Conservation (phyloP, 1,284 basidiomycete species). For the Austroboletus rostrupii region DNA sequence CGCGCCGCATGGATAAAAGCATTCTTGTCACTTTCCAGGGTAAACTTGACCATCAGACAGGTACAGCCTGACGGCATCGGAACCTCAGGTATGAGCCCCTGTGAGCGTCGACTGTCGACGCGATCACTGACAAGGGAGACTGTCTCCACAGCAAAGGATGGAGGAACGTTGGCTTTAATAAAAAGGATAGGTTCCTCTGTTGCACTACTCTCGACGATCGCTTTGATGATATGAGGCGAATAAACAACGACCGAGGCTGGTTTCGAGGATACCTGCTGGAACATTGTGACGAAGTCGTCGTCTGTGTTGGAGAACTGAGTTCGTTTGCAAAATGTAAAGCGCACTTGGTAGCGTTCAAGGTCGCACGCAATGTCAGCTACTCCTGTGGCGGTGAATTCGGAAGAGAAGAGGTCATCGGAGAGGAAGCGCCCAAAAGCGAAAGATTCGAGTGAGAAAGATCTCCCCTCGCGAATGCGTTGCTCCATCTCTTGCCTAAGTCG, state of each 20-base stretch:
- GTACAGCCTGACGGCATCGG: conserved; percentile 30
- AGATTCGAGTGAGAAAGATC: conserved; percentile 19
- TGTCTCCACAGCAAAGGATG: conserved; percentile 17
- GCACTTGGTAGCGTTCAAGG: conserved; percentile 26
- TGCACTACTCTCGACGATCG: conserved; percentile 13
- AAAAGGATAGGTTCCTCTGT: conserved; percentile 20
- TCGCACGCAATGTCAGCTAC: conserved; percentile 32
- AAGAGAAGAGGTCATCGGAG: conserved; percentile 33
- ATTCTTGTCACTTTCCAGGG: conserved; percentile 18
- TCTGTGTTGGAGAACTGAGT: conserved; percentile 4
- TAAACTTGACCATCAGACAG: conserved; percentile 29
- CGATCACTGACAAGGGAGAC: accelerated
- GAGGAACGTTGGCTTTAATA: conserved; percentile 23
- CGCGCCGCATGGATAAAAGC: conserved; percentile 28
- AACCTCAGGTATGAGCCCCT: conserved; percentile 26
- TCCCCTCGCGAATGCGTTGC: conserved; percentile 18
- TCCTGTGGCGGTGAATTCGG: conserved; percentile 30
- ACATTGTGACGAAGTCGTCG: not conserved
- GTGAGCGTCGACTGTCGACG: conserved; percentile 15
- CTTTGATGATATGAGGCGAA: conserved; percentile 5
- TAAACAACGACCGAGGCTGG: conserved; percentile 16
- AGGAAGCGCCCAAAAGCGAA: conserved; percentile 37
- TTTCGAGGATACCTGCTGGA: conserved; percentile 4
- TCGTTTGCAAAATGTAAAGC: conserved; percentile 27
- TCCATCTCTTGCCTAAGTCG: conserved; percentile 26